Evolutionary conservation across 1,284 basidiomycete genomes (phyloP), one percentile per base, ranked within the genome.

Genomic region (Tilletia caries): DNA sequence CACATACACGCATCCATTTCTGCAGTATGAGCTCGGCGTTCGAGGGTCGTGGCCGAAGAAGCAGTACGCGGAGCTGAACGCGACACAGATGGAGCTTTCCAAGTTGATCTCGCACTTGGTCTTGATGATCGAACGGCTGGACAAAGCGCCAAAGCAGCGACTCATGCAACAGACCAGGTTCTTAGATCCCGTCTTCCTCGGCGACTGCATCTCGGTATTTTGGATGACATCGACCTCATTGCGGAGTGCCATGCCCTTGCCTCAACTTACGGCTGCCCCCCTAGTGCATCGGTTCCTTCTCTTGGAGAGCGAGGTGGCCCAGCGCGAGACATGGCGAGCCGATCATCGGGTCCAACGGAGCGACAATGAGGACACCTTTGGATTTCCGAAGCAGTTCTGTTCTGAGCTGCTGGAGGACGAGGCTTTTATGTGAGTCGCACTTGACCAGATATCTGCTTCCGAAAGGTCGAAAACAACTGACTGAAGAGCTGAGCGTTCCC

Each of bases 191-290:
- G 88, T 90, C 72, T 94, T 94, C 76, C 88, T 93, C 70, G 92
- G 92, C 1, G 92, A 93, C 72, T 67, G 71, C 54, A 70, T 77
- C 34, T 44, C 65, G 29, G 68, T 91, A 88, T 72, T 78, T 41
- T 65, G 50, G 20, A 81, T 84, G 79, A 73, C 84, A 82, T 82
- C 84, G 0, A 82, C 84, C 0, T 88, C 92, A 1, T 85, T 95
- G 37, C 87, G 89, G n/a, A 90, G 89, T 0, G 92, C 91, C 3
- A 85, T 85, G 15, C 89, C 92, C 0, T 84, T 95, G 23, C 92
- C 92, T 0, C 92, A 95, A 78, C 91, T 94, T 62, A 93, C 91
- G 0, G 91, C 92, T 0, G 91, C 90, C 73, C 92, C 92, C 0
- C 86, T 94, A 2, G 85, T 93, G 0, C 89, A 92, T 76, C 87